These are phyloP conservation scores for Trichophyton rubrum DNA, from an alignment of 2,329 filamentous ascomycete species.

Conservation along the genomic window DNA sequence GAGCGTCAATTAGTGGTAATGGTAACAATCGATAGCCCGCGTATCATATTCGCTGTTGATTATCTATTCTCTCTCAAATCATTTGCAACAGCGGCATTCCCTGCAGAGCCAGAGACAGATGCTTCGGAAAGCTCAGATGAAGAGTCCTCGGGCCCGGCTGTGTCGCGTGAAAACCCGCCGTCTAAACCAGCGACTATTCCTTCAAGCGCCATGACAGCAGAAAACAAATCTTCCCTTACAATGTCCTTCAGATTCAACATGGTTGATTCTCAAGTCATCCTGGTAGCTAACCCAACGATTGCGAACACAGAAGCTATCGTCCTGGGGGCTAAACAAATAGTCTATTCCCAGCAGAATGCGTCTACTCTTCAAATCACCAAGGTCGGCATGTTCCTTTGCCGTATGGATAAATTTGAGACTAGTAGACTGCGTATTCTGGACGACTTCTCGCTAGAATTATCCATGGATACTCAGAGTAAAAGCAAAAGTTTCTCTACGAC, in stretches of 20 bases:
- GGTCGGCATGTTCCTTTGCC: slow-evolving; percentile 94
- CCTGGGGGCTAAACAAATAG: slow-evolving; percentile 80
- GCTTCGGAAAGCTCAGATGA: slow-evolving; percentile 24
- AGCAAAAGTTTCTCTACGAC: slow-evolving; percentile 50
- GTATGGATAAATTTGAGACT: slow-evolving; percentile 95
- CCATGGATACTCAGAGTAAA: slow-evolving; percentile 61
- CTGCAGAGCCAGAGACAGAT: slow-evolving; percentile 38
- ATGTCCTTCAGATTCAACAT: slow-evolving; percentile 85
- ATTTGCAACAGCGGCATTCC: slow-evolving; percentile 61
- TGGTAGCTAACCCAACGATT: slow-evolving; percentile 88
- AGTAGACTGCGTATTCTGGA: slow-evolving; percentile 85
- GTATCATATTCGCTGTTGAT: slow-evolving; percentile 88
- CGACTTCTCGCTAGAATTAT: slow-evolving; percentile 85
- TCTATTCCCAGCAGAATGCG: slow-evolving; percentile 87
- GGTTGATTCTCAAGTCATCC: slow-evolving; percentile 89
- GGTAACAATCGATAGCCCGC: slow-evolving; percentile 85
- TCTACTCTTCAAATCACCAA: slow-evolving; percentile 87
- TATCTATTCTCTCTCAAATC: slow-evolving; percentile 83
- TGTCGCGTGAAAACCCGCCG: background rate
- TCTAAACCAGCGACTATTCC: background rate
- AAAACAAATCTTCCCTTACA: slow-evolving; percentile 40
- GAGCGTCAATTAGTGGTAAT: slow-evolving; percentile 78
- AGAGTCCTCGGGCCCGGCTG: slow-evolving; percentile 22
- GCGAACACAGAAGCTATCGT: slow-evolving; percentile 91
- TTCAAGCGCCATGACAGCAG: background rate